phyloP scores from a whole-genome alignment of 768 basidiomycete genomes.

The Podaxis sp. region DNA sequence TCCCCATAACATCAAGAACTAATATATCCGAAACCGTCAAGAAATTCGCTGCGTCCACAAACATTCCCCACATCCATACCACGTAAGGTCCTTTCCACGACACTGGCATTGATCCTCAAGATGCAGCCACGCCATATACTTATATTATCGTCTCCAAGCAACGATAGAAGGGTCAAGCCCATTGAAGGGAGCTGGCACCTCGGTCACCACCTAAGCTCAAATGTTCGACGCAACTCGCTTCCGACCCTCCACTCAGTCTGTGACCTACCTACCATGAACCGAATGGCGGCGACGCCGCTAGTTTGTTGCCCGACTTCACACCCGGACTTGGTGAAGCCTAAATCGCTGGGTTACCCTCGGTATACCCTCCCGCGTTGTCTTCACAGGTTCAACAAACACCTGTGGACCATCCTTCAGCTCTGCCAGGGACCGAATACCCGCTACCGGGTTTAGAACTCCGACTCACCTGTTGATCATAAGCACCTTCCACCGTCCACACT shows the following conservation, averaged over 20 bases:
- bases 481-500: constrained; percentile 1
- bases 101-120: neutral
- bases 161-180: no score
- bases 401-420: neutral
- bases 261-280: no score
- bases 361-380: neutral
- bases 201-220: neutral
- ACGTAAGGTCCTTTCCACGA: neutral
- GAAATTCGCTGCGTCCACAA: neutral
- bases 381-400: neutral
- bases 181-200: neutral
- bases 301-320: neutral
- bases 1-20: no score
- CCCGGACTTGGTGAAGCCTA: neutral
- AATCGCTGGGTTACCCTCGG: neutral
- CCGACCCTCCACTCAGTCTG: neutral
- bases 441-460: no score
- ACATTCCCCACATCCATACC: neutral
- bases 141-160: no score
- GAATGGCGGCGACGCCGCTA: neutral
- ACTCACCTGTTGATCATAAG: neutral
- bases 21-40: neutral
- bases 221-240: neutral
- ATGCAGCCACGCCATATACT: neutral
- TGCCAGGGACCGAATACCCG: no score